Percentiles rank a stretch among this genome's conserved stretches.
These are phyloP conservation scores for Coccomyxa sp. DNA, from an alignment of 139 green algal genomes.

Conservation along the genomic window DNA sequence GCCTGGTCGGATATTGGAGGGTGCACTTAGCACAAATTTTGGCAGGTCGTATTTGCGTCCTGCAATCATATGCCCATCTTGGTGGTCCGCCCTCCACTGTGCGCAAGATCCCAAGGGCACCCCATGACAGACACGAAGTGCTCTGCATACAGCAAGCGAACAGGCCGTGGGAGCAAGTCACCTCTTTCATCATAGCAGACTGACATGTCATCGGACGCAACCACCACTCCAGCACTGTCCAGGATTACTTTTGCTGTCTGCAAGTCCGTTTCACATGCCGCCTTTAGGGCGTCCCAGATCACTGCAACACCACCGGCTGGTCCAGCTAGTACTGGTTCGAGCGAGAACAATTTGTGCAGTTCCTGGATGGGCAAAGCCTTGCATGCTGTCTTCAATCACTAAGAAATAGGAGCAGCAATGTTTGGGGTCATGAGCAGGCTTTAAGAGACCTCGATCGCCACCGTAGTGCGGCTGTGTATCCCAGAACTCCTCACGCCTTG, in stretches of 20 bases:
- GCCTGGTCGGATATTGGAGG: conserved; percentile 32
- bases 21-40: conserved; percentile 52
- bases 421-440: not conserved
- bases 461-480: conserved; percentile 88
- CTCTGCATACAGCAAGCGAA: not conserved
- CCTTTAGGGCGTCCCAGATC: conserved; percentile 80
- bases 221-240: conserved; percentile 76
- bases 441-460: conserved; percentile 52
- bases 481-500: conserved; percentile 82
- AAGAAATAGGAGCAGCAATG: not conserved
- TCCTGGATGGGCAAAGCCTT: too few relatives aligned
- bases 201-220: conserved; percentile 64
- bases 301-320: conserved; percentile 36
- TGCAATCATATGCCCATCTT: conserved; percentile 3
- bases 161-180: not conserved
- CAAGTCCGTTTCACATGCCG: conserved; percentile 54
- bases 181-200: conserved; percentile 81
- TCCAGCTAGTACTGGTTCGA: not conserved
- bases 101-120: too few relatives aligned
- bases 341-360: too few relatives aligned
- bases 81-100: too few relatives aligned
- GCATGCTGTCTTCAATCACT: not conserved
- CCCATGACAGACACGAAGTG: not conserved
- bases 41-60: conserved; percentile 65
- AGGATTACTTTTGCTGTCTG: conserved; percentile 60